Evolutionary conservation across 169 alveolate genomes (phyloP), one percentile per base, ranked within the genome.

Genomic region (Plasmodium fragile): DNA sequence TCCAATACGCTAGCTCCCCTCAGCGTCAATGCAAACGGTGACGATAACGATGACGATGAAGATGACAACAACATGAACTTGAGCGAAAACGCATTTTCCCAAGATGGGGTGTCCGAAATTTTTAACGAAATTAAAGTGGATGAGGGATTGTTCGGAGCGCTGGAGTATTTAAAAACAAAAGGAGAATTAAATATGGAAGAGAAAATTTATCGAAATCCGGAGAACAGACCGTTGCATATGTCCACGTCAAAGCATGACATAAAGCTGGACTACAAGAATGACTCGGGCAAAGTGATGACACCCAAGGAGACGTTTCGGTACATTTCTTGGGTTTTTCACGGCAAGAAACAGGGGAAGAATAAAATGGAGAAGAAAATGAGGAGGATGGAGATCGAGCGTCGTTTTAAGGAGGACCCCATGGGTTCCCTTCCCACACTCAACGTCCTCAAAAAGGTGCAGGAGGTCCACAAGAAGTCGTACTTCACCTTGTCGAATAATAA

Each of bases 281-380:
- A 93, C 34, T 93, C 94, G 25, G 97, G 97, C 18, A 92, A 93
- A 28, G 93, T 82, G 16, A 93, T 96, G 96, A 95, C 97, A 2
- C 97, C 97, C 2, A 96, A 96, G 83, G 97, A 96, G 79, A 96
- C 96, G n/a, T 96, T 96, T 71, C 83, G 96, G 16, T 73, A 95
- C 45, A 91, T 96, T 13, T 96, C 97, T 10, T 96, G 97, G 97
- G 43, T 81, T 53, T 96, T 96, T 93, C 97, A 96, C 80, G 97
- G 97, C 45, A 96, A 96, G 84, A 83, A 84, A 18, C 97, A 96
- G 13, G 96, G 97, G 3, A 95, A 92, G 91, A 96, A 96, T 73
- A 96, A 96, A 92, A 94, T 83, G 73, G 97, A 96, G 77, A 93
- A 94, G 75, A 94, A 85, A 73, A 83, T 92, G 13, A 94, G 91